Percentiles rank a stretch among this genome's conserved stretches.
Conservation (phyloP, 108 stramenopile species). For the Halocafeteria seosinensis region DNA sequence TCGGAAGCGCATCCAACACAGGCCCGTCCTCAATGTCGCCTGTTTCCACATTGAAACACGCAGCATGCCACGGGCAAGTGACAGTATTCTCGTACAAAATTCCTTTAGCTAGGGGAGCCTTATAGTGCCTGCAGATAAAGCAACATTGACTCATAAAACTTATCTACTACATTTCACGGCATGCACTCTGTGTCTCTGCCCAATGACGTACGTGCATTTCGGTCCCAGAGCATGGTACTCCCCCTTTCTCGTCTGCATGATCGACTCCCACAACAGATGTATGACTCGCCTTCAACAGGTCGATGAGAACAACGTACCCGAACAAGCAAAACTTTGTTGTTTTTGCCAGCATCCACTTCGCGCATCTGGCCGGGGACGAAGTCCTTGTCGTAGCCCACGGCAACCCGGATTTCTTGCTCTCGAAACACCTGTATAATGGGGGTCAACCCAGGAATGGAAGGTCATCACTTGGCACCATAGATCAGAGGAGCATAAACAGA, state of each 20-base stretch:
- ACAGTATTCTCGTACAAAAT: neutral
- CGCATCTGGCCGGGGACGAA: no score
- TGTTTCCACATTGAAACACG: neutral
- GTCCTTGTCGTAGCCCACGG: no score
- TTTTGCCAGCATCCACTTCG: no score
- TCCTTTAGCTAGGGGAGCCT: neutral
- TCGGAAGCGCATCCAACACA: neutral
- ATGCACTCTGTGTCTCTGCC: neutral
- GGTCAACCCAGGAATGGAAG: no score
- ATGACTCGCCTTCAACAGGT: no score
- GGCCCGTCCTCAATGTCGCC: slow-evolving; percentile 5
- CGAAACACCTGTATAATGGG: no score
- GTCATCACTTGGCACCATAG: no score
- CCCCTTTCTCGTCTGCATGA: neutral
- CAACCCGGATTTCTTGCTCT: no score
- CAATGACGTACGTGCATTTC: neutral
- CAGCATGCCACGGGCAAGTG: neutral
- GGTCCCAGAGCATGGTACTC: neutral
- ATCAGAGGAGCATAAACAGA: no score
- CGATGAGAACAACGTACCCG: no score
- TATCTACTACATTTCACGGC: neutral
- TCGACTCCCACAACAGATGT: no score
- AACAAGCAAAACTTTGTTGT: no score
- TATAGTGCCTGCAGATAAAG: neutral
- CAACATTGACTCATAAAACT: neutral